A percentile compares a stretch with the other conserved stretches of the same genome.
Conservation (phyloP, 805 yeast genomes). For the Ogataea henricii region DNA sequence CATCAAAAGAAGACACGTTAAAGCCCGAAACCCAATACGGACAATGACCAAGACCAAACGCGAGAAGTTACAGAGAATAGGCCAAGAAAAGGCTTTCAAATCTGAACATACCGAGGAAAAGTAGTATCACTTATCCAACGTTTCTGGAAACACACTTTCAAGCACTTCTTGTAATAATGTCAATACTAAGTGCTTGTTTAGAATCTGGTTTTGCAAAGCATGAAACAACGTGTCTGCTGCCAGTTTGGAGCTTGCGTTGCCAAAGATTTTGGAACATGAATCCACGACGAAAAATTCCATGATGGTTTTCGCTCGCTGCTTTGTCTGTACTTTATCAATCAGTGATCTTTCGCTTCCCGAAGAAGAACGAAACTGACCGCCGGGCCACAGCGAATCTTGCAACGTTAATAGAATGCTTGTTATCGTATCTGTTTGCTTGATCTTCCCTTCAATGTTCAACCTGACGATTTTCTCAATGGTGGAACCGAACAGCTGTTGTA, state of each 20-base stretch:
- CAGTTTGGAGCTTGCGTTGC: slow-evolving; percentile 58
- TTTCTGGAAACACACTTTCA: slow-evolving; percentile 46
- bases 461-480: slow-evolving; percentile 71
- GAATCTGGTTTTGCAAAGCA: slow-evolving; percentile 70
- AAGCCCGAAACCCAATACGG: slow-evolving; percentile 4
- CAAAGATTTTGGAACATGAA: slow-evolving; percentile 72
- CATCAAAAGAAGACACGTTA: slow-evolving; percentile 8
- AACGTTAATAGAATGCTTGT: slow-evolving; percentile 39
- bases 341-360: slow-evolving; percentile 46
- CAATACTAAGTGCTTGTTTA: slow-evolving; percentile 65
- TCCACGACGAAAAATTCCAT: slow-evolving; percentile 62
- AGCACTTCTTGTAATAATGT: slow-evolving; percentile 60
- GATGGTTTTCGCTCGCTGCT: slow-evolving; percentile 57
- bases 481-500: slow-evolving; percentile 86
- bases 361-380: slow-evolving; percentile 49
- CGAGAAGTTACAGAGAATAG: slow-evolving; percentile 4
- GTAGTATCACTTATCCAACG: slow-evolving; percentile 10
- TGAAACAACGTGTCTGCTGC: slow-evolving; percentile 65
- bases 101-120: not conserved
- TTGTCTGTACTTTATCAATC: slow-evolving; percentile 52
- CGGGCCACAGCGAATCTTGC: slow-evolving; percentile 48
- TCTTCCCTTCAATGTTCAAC: slow-evolving; percentile 40
- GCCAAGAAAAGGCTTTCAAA: not conserved
- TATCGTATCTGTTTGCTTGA: slow-evolving; percentile 47
- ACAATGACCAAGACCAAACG: slow-evolving; percentile 10